Evolutionary conservation across 306 rosid genomes (phyloP), one percentile per base, ranked within the genome.

Genomic region (Vigna reflexopilosa): DNA sequence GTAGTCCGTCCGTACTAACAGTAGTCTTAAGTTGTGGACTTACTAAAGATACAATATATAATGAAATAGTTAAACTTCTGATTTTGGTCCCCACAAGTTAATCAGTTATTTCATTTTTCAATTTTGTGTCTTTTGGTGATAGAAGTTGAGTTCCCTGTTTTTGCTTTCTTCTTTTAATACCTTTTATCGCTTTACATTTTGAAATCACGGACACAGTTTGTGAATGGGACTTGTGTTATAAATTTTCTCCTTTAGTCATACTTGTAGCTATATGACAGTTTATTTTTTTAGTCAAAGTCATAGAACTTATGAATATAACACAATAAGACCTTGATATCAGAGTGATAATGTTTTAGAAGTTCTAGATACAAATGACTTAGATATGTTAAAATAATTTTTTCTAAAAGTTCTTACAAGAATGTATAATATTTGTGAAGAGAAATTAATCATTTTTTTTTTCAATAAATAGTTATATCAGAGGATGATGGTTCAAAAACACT

Each of bases 21-120:
- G 19, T 16, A 30, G 11, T 38, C 51, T 45, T 50, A 55, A 64
- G 65, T 44, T 44, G 47, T 50, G 13, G 26, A 38, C 22, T 63
- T 64, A 13, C 16, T 14, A 2, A 50, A 76, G 36, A 63, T 34
- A 30, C 52, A 62, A 24, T 72, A 9, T 15, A 24, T 57, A 40
- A 22, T 42, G 45, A 56, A 44, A 11, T 3, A 16, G 14, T 44
- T 2, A 6, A 73, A 36, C 6, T 59, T 74, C 58, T 74, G 32
- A 44, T 44, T 48, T 14, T 55, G 67, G 55, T 55, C 17, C 51
- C 34, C 17, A 34, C 0, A 32, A 52, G 62, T 42, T 51, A 51
- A 17, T 71, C 32, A 55, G 40, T 72, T 36, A 34, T 36, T 54
- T 52, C 54, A 72, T 55, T 55, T 40, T 72, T 72, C 73, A 20